Evolutionary conservation across 345 rosid genomes (phyloP), one percentile per base, ranked within the genome.

Genomic region (Syzygium oleosum): DNA sequence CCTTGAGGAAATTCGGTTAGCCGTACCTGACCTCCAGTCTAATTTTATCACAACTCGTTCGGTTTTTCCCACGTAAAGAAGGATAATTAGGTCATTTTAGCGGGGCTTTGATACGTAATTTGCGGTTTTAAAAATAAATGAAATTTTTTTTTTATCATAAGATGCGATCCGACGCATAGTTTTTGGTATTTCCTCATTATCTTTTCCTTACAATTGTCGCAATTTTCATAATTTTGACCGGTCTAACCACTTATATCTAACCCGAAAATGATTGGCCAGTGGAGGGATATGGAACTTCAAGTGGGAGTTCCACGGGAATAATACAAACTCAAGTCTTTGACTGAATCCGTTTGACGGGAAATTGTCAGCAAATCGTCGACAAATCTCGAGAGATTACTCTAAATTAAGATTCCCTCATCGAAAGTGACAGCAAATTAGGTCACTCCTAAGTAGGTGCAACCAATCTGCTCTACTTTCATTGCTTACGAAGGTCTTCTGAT

Each of bases 331-430:
- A 12, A 73, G 80, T 73, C 80, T 73, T 73, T 73, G 80, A 73
- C 49, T 38, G 80, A 88, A 84, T 41, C 61, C 49, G 49, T 73
- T 73, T 49, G 38, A 73, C 7, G 1, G 80, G 80, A 85, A 88
- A 87, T 83, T 85, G 94, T 89, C 89, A 90, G 93, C 61, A 91
- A 90, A 91, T 92, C 91, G 16, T 86, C 55, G 51, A 86, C 89
- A 90, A 89, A 92, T 91, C 92, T 87, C 80, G 92, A 91, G 92
- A 91, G 91, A 89, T 90, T 90, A 91, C 84, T 83, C 54, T 51
- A 85, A 54, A n/a, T 31, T 25, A 51, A 88, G n/a, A 73, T 86
- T 86, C 87, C 59, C 87, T 88, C 65, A 79, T 52, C 23, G 90
- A 89, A 90, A 85, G 52, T 85, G 88, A 89, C 94, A 89, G 90